Evolutionary conservation across 1,284 basidiomycete species (phyloP).

Genomic region (Ceratobasidium sp.): DNA sequence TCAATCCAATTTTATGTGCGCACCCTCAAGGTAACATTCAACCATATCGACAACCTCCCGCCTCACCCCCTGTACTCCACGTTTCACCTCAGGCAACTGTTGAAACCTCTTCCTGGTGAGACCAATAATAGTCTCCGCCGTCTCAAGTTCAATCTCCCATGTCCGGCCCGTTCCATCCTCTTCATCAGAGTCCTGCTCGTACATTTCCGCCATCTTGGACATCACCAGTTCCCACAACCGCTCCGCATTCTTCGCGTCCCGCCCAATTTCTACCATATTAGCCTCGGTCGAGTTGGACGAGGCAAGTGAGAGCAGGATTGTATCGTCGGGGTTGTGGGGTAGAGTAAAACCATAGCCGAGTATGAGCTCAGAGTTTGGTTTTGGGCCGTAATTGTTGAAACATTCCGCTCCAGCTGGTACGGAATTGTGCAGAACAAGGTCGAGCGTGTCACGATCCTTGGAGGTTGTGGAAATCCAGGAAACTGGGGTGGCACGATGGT

Average conservation of each 20-base stretch:
- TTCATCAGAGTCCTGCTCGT: constrained; percentile 51
- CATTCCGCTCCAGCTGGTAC: constrained; percentile 68
- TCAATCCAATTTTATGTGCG: background rate
- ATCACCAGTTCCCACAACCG: constrained; percentile 70
- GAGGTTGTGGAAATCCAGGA: constrained; percentile 76
- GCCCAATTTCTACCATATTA: constrained; percentile 72
- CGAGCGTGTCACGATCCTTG: constrained; percentile 48
- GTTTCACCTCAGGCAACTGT: constrained; percentile 61
- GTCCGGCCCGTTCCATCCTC: constrained; percentile 56
- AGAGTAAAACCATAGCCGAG: constrained; percentile 90
- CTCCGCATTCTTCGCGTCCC: constrained; percentile 51
- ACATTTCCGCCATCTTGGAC: constrained; percentile 58
- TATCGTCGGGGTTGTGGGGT: constrained; percentile 82
- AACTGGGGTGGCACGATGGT: constrained; percentile 76
- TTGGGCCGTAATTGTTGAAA: constrained; percentile 91
- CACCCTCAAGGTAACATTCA: constrained; percentile 49
- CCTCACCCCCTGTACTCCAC: constrained; percentile 51
- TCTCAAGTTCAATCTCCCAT: constrained; percentile 69
- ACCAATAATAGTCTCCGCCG: constrained; percentile 65
- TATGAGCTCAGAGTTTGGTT: constrained; percentile 88
- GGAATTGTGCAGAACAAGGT: constrained; percentile 64
- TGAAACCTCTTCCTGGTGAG: constrained; percentile 72
- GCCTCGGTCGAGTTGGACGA: constrained; percentile 54
- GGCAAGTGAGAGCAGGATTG: constrained; percentile 81
- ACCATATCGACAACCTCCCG: constrained; percentile 49